Conservation (phyloP, 805 yeast genomes). For the Saturnispora kantuleensis region DNA sequence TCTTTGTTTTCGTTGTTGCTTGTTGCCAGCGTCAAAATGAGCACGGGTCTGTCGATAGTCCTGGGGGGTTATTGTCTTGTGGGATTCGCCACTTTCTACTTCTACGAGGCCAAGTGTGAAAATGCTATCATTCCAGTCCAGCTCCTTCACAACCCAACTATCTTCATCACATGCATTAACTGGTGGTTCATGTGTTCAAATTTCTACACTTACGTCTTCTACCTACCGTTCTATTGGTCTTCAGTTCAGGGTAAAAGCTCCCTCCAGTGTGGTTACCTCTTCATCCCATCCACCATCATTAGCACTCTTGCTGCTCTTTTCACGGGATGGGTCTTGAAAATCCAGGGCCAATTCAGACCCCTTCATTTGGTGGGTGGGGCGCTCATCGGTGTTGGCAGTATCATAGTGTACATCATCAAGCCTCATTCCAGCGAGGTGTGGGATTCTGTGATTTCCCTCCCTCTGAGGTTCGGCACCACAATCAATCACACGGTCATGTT, state of each 20-base stretch:
- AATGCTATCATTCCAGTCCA: constrained; percentile 54
- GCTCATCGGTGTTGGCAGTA: constrained; percentile 37
- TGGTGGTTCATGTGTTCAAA: constrained; percentile 65
- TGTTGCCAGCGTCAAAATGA: constrained; percentile 54
- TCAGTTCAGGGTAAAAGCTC: constrained; percentile 16
- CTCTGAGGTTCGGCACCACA: constrained; percentile 59
- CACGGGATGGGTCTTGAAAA: constrained; percentile 56
- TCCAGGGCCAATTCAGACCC: constrained; percentile 52
- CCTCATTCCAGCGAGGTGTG: constrained; percentile 14
- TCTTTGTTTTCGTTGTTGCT: constrained; percentile 50
- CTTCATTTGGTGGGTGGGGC: constrained; percentile 35
- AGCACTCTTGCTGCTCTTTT: constrained; percentile 55
- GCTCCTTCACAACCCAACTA: constrained; percentile 45
- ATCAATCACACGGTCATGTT: constrained; percentile 58
- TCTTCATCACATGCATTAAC: constrained; percentile 53
- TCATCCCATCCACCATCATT: constrained; percentile 51
- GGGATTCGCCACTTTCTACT: constrained; percentile 33
- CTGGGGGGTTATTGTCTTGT: constrained; percentile 28
- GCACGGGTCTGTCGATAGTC: constrained; percentile 41
- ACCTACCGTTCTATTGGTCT: constrained; percentile 51
- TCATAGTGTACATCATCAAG: constrained; percentile 21
- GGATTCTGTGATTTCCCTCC: constrained; percentile 35
- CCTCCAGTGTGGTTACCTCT: constrained; percentile 29
- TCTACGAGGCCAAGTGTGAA: constrained; percentile 42
- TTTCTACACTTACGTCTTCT: constrained; percentile 50